Evolutionary conservation across 768 basidiomycete genomes (phyloP).

Genomic region (Psilocybe tampanensis): DNA sequence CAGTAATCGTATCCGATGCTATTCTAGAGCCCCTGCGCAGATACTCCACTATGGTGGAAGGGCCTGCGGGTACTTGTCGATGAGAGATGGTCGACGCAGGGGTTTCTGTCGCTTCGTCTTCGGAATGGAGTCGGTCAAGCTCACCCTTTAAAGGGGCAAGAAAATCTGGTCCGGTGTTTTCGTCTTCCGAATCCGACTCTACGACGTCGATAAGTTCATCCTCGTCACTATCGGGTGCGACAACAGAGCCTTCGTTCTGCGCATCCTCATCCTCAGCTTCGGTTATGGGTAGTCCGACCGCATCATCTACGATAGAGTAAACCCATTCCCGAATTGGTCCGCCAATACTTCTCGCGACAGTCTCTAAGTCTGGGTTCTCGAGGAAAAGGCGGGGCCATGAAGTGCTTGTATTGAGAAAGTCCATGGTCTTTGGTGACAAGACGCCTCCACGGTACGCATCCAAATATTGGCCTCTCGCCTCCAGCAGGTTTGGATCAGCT

Average conservation of each 20-base stretch:
- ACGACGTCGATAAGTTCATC: conserved; percentile 73
- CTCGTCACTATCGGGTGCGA: conserved; percentile 37
- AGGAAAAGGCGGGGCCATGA: conserved; percentile 77
- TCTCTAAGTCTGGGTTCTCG: conserved; percentile 76
- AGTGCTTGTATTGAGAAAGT: conserved; percentile 62
- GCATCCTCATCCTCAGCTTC: conserved; percentile 22
- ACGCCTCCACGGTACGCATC: conserved; percentile 63
- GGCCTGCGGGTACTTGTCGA: conserved; percentile 26
- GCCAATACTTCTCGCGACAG: conserved; percentile 63
- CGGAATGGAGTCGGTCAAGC: conserved; percentile 58
- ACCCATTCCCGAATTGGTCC: conserved; percentile 65
- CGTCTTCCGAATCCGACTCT: conserved; percentile 52
- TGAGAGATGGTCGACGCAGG: conserved; percentile 36
- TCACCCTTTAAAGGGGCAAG: conserved; percentile 73
- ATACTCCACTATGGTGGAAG: conserved; percentile 52
- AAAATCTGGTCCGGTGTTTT: conserved; percentile 39
- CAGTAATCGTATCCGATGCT: conserved; percentile 55
- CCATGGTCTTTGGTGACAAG: conserved; percentile 58
- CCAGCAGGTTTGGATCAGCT: conserved; percentile 33
- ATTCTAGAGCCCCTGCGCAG: conserved; percentile 71
- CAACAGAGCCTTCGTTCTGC: conserved; percentile 9
- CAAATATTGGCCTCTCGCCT: conserved; percentile 55
- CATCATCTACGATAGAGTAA: conserved; percentile 69
- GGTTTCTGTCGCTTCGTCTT: conserved; percentile 32
- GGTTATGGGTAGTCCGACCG: conserved; percentile 56